Conservation (phyloP, 768 basidiomycete species). For the Amanita rubescens region DNA sequence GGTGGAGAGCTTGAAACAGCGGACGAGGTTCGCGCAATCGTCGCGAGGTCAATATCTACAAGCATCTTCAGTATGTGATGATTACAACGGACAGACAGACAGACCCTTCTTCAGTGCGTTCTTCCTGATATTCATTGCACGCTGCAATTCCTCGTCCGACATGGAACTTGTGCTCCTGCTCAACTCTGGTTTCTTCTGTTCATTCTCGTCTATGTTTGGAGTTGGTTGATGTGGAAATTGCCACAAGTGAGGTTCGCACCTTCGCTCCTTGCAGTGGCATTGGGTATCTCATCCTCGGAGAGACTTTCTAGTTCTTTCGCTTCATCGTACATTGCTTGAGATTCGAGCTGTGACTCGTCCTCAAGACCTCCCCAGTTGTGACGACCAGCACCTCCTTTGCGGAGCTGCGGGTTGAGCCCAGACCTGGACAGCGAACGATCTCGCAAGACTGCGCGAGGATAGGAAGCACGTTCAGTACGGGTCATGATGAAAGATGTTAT, state of each 20-base stretch:
- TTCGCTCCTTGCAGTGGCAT: neutral
- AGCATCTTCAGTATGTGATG: neutral
- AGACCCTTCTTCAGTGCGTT: constrained; percentile 60
- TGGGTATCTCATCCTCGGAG: constrained; percentile 20
- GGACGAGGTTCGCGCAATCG: constrained; percentile 79
- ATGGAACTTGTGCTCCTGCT: constrained; percentile 35
- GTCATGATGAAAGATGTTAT: constrained; percentile 64
- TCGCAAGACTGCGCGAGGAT: constrained; percentile 63
- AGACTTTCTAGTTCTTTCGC: constrained; percentile 31
- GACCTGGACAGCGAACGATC: constrained; percentile 78
- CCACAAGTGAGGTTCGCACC: neutral
- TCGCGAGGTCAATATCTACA: constrained; percentile 51
- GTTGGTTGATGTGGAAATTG: neutral
- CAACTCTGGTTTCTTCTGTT: constrained; percentile 22
- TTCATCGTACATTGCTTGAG: constrained; percentile 52
- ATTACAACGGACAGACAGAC: constrained; percentile 9
- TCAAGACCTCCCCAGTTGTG: constrained; percentile 81
- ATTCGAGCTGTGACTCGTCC: constrained; percentile 57
- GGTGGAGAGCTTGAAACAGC: constrained; percentile 53
- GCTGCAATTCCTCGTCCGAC: constrained; percentile 58
- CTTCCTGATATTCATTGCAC: constrained; percentile 64
- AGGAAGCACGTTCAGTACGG: constrained; percentile 67
- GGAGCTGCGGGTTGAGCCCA: constrained; percentile 62
- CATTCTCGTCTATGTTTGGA: neutral
- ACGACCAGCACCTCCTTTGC: constrained; percentile 73